Base-by-base conservation (phyloP, 2,329 filamentous ascomycete species). In the Penicillium sp. region DNA sequence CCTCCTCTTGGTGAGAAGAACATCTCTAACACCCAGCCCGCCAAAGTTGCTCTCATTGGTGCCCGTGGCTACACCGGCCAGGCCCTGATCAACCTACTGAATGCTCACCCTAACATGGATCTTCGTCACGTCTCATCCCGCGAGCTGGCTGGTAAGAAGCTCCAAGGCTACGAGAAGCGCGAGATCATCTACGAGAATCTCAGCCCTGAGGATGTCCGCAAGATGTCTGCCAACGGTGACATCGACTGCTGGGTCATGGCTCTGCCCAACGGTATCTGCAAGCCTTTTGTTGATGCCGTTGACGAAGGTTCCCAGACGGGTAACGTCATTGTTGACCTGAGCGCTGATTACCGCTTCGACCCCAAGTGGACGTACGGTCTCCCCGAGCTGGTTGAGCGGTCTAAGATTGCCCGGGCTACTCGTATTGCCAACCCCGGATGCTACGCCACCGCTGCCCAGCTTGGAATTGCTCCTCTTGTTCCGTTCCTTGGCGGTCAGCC, bases 171-270 rank as follows among this genome's bases (percentile, higher is more conserved):
- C 75, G 86, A 86, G 69, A 97, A 97, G 84, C 86, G 89, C 62
- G 87, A 96, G 60, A 90, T 99, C 66, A 91, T 86, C 62, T 99
- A 99, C 77, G 91, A 96, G 76, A 96, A 92, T 74, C 81, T 97
- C 44, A 87, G 85, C 55, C 85, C 91, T 7, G 93, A 97, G 64
- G 93, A 97, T 66, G 88, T 96, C 13, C 86, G 87, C 62, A 83
- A 87, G 57, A 91, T 97, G 85, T 90, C 94, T 61, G 87, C 89
- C 73, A 86, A 88, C 33, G 89, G 90, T 51, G 86, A 93, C 69
- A 87, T 97, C 49, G 93, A 97, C 79, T 94, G 90, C 78, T 97
- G 93, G 93, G 90, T 97, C 44, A 94, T 97, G 90, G 94, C 94
- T 36, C 86, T 97, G 31, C 94, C 93, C 44, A 99, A 97, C 71